Percentiles rank a stretch among this genome's conserved stretches.
Evolutionary conservation across 768 basidiomycete species (phyloP).

Genomic region (Pluteus cervinus): DNA sequence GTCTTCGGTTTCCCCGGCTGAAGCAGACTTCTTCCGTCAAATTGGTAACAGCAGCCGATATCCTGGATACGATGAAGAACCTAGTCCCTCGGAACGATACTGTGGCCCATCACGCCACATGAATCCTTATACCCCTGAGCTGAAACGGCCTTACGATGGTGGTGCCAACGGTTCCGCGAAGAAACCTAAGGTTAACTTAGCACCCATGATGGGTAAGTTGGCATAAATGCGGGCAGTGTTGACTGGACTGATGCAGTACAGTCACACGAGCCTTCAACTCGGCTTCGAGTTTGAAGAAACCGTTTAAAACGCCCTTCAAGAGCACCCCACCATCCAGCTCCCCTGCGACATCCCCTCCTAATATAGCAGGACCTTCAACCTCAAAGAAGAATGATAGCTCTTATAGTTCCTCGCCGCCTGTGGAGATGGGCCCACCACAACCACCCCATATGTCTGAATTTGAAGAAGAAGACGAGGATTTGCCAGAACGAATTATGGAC

Average conservation of each 20-base stretch:
- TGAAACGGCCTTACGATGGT: conserved; percentile 7
- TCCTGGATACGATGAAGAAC: conserved; percentile 9
- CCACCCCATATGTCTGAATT: too few species aligned
- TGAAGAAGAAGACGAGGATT: too few species aligned
- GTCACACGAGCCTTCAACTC: conserved; percentile 46
- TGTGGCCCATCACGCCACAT: conserved; percentile 3
- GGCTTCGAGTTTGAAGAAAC: conserved; percentile 35
- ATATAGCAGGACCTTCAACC: not conserved
- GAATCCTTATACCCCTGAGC: conserved; percentile 9
- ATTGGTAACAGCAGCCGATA: conserved; percentile 9
- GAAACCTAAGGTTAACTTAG: conserved; percentile 26
- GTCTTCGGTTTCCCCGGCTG: too few species aligned
- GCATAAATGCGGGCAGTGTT: too few species aligned
- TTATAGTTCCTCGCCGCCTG: too few species aligned
- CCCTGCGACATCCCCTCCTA: conserved; percentile 8
- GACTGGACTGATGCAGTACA: conserved; percentile 9
- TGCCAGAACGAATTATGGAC: too few species aligned
- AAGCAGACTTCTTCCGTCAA: too few species aligned
- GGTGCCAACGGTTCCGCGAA: conserved; percentile 14
- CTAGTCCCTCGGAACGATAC: not conserved
- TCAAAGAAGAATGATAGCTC: conserved; percentile 16
- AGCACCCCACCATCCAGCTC: conserved; percentile 10
- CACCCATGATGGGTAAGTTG: conserved; percentile 26
- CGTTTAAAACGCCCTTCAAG: conserved; percentile 40
- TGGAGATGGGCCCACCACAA: too few species aligned